These are phyloP conservation scores for Thymus quinquecostatus DNA, from an alignment of 257 asterid species.

Conservation along the genomic window DNA sequence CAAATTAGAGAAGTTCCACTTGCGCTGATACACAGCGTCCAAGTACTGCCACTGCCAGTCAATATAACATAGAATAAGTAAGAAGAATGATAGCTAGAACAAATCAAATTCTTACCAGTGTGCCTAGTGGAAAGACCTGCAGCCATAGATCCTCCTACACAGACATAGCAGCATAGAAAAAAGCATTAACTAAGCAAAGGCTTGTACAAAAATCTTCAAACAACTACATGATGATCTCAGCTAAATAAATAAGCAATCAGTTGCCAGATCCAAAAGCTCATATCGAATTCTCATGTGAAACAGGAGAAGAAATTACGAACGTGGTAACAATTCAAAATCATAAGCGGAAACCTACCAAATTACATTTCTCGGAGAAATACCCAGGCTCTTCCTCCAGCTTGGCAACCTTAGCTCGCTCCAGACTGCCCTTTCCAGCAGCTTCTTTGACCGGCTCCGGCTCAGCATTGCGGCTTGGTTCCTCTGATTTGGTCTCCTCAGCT, in stretches of 20 bases:
- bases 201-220: too few species aligned
- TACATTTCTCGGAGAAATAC: conserved; percentile 71
- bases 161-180: neutral
- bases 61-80: conserved; percentile 39
- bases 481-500: conserved; percentile 30
- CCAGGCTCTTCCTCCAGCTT: conserved; percentile 60
- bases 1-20: conserved; percentile 93
- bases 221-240: too few species aligned
- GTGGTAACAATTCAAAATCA: neutral
- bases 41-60: conserved; percentile 88
- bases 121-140: conserved; percentile 32
- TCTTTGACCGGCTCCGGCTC: conserved; percentile 36
- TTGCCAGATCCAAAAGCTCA: neutral
- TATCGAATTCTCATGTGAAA: neutral
- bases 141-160: conserved; percentile 35
- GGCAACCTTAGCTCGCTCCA: conserved; percentile 51
- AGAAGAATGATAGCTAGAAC: neutral
- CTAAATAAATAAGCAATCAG: neutral
- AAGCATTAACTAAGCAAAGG: too few species aligned
- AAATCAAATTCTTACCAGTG: conserved; percentile 19
- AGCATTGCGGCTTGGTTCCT: conserved; percentile 26
- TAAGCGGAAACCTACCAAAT: conserved; percentile 52
- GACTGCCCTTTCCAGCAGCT: conserved; percentile 42
- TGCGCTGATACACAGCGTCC: conserved; percentile 81
- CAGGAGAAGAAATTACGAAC: neutral